These are phyloP conservation scores for Zymoseptoria crescenta DNA, from an alignment of 2,329 filamentous ascomycete species.

Conservation along the genomic window DNA sequence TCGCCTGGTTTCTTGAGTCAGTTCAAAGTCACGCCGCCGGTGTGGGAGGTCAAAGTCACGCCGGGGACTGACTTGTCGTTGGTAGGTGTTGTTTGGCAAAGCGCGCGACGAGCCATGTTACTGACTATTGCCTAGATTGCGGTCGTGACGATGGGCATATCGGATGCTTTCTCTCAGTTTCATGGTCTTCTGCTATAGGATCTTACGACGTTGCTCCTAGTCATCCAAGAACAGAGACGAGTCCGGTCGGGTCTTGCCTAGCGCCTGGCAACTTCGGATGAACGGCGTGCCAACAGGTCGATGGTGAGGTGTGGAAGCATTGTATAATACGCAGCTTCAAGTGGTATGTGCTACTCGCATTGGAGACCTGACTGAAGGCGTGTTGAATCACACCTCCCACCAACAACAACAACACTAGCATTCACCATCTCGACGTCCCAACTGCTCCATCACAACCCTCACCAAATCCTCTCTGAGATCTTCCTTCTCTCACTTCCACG, in stretches of 20 bases:
- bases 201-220: not conserved
- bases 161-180: not conserved
- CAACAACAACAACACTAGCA: conserved; percentile 2
- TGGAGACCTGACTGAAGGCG: too few relatives aligned
- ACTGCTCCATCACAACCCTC: conserved; percentile 5
- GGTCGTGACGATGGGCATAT: not conserved
- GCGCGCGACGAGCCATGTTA: not conserved
- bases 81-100: not conserved
- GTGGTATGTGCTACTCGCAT: too few relatives aligned
- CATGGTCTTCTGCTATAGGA: not conserved
- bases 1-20: not conserved
- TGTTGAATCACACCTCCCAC: conserved; percentile 3
- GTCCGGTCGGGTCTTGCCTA: not conserved
- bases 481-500: conserved; percentile 5
- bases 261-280: too few relatives aligned
- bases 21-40: not conserved
- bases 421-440: conserved; percentile 3
- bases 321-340: too few relatives aligned
- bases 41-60: not conserved
- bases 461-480: conserved; percentile 5
- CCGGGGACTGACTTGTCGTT: not conserved
- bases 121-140: not conserved
- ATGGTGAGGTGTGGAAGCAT: too few relatives aligned
- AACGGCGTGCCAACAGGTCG: too few relatives aligned
- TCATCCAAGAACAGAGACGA: not conserved